These are phyloP conservation scores for Rhodocollybia butyracea DNA, from an alignment of 768 basidiomycete genomes.

Conservation along the genomic window DNA sequence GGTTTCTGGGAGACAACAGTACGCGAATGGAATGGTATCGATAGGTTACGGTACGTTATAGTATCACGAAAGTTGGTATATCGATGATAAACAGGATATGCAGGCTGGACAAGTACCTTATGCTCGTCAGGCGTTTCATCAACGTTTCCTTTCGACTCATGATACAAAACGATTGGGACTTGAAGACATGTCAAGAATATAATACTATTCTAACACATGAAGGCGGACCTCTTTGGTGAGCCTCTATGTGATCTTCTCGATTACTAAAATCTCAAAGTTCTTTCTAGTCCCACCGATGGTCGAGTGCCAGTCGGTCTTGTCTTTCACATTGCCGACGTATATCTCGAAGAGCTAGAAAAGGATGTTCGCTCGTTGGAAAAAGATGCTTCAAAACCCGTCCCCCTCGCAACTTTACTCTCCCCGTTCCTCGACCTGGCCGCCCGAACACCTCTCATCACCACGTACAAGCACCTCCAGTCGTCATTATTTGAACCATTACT, in stretches of 20 bases:
- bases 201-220: slow-evolving; percentile 59
- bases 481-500: slow-evolving; percentile 71
- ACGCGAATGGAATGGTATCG: slow-evolving; percentile 92
- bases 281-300: slow-evolving; percentile 62
- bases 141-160: slow-evolving; percentile 85
- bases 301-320: slow-evolving; percentile 75
- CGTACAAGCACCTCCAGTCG: slow-evolving; percentile 71
- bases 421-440: slow-evolving; percentile 79
- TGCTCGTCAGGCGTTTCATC: slow-evolving; percentile 87
- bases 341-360: slow-evolving; percentile 85
- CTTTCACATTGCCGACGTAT: slow-evolving; percentile 88
- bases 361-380: slow-evolving; percentile 31
- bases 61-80: neutral
- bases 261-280: neutral
- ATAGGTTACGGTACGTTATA: slow-evolving; percentile 71
- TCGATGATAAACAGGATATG: neutral
- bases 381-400: slow-evolving; percentile 33
- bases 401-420: slow-evolving; percentile 50
- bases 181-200: slow-evolving; percentile 50
- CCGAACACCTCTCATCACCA: slow-evolving; percentile 55
- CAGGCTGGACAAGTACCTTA: slow-evolving; percentile 97
- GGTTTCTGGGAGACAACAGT: slow-evolving; percentile 93
- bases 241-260: neutral
- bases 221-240: slow-evolving; percentile 87
- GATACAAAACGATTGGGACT: slow-evolving; percentile 67